Base-by-base conservation (phyloP, 352 stramenopile genomes). In the Globisporangium rhizosaccharum region DNA sequence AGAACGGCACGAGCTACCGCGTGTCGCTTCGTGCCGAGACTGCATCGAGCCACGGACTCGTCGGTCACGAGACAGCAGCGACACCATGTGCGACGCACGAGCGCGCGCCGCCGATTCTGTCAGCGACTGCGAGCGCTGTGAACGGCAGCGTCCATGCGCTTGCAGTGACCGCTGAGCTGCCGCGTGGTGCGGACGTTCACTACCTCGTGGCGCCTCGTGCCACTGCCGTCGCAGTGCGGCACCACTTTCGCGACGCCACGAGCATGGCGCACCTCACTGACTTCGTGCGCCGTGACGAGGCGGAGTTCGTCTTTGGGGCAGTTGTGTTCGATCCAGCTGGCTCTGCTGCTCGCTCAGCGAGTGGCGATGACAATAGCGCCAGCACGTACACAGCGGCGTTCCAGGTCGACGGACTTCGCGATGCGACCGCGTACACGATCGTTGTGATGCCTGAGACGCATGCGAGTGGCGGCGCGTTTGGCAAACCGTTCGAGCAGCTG, bases 371-470 rank as follows among this genome's bases (percentile, higher is more conserved):
- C 9, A 23, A 39, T 36, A 28, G 18, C 7, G 37, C n/a, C 23
- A 57, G 20, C 45, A 41, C 64, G 49, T 70, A 72, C 44, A 57
- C 53, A 30, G 30, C 69, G 6, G 30, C 63, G 6, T 79, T 85
- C 53, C 41, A 72, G 10, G 65, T 93, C 50, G 56, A 61, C 2
- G 73, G 59, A 8, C 68, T 92, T 2, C 39, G 58, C 2, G 81
- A 88, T 28, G 65, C 70, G 30, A 79, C 79, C 0, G 42, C 63
- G 15, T 91, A 92, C 53, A 62, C 62, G 17, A 62, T 94, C 44
- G 66, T 68, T 26, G 39, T 94, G 11, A 62, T 94, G 33, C 66
- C 82, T 2, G 82, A 94, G 37, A 92, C 85, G 0, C 68, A 68
- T 18, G 59, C 56, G 5, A 94, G 85, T 47, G 68, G 76, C 58